These are phyloP conservation scores for Pyrrhoderma noxium DNA, from an alignment of 1,284 basidiomycete species.

Conservation along the genomic window DNA sequence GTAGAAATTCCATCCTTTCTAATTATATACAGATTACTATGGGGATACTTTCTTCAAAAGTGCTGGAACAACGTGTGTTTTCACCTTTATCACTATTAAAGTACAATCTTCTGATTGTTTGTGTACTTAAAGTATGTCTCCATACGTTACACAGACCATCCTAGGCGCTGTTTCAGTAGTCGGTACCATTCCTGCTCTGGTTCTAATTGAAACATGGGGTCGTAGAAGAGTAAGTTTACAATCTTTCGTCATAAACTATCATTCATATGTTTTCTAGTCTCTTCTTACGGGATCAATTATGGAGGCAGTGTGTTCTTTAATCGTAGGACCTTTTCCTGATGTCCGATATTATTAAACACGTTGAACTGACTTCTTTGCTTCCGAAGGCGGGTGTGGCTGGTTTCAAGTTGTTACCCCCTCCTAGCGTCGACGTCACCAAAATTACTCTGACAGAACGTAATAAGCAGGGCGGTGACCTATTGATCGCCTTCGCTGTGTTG, in stretches of 20 bases:
- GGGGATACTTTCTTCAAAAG: constrained; percentile 79
- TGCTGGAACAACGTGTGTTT: constrained; percentile 52
- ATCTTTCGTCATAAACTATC: neutral
- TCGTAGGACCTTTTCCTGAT: too few relatives aligned
- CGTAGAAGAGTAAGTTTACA: constrained; percentile 41
- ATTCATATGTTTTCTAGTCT: constrained; percentile 33
- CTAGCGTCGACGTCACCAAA: constrained; percentile 27
- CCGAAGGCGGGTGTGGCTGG: constrained; percentile 61
- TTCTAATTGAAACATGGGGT: constrained; percentile 61
- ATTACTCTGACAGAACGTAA: constrained; percentile 43
- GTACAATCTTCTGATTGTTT: constrained; percentile 1
- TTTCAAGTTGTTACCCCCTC: constrained; percentile 55
- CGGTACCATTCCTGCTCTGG: constrained; percentile 57
- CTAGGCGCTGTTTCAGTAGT: constrained; percentile 62
- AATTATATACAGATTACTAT: constrained; percentile 67
- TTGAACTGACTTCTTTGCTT: constrained; percentile 2
- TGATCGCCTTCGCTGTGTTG: constrained; percentile 71
- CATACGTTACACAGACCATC: constrained; percentile 69
- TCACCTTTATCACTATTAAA: neutral
- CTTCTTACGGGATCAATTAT: constrained; percentile 59
- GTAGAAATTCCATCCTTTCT: too few relatives aligned
- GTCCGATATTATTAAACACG: too few relatives aligned
- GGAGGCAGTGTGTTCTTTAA: constrained; percentile 56
- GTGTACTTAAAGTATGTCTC: constrained; percentile 38
- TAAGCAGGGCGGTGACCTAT: constrained; percentile 51